These are phyloP conservation scores for Podila clonocystis DNA, from an alignment of 192 early-diverging fungal species.

Conservation along the genomic window DNA sequence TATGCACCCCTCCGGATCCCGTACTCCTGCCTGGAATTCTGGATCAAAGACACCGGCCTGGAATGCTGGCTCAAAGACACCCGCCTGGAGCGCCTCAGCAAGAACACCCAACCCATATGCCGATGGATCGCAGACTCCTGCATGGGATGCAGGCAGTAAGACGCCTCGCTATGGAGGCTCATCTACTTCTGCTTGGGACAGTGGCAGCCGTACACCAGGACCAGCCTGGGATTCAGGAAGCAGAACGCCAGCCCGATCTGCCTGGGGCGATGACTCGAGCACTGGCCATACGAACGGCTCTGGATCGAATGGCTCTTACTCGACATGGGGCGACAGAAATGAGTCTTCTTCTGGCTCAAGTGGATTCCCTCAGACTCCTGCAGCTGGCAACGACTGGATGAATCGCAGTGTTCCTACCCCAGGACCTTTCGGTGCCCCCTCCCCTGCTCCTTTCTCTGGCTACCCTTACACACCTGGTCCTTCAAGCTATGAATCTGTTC, in stretches of 20 bases:
- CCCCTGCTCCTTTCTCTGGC: conserved; percentile 56
- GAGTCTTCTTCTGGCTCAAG: conserved; percentile 47
- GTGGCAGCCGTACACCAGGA: conserved; percentile 57
- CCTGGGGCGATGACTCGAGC: conserved; percentile 34
- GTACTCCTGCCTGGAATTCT: conserved; percentile 76
- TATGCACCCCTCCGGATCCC: conserved; percentile 52
- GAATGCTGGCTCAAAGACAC: conserved; percentile 66
- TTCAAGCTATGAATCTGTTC: conserved; percentile 58
- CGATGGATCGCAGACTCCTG: conserved; percentile 59
- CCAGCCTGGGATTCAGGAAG: conserved; percentile 73
- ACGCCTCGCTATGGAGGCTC: conserved; percentile 58
- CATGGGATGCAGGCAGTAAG: conserved; percentile 62
- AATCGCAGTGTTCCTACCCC: conserved; percentile 39
- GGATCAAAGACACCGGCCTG: conserved; percentile 66
- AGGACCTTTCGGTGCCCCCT: conserved; percentile 53
- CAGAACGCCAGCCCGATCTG: conserved; percentile 47
- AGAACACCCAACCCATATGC: conserved; percentile 64
- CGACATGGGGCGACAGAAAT: conserved; percentile 46
- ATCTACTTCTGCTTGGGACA: conserved; percentile 51
- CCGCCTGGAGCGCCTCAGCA: conserved; percentile 47
- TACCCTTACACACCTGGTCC: conserved; percentile 63
- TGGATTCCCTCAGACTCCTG: conserved; percentile 51
- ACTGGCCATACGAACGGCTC: conserved; percentile 13
- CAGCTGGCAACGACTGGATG: conserved; percentile 47
- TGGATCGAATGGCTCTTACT: conserved; percentile 11